Percentiles rank a stretch among this genome's conserved stretches.
phyloP scores from a whole-genome alignment of 192 early-diverging fungal species.

The Coemansia sp. region DNA sequence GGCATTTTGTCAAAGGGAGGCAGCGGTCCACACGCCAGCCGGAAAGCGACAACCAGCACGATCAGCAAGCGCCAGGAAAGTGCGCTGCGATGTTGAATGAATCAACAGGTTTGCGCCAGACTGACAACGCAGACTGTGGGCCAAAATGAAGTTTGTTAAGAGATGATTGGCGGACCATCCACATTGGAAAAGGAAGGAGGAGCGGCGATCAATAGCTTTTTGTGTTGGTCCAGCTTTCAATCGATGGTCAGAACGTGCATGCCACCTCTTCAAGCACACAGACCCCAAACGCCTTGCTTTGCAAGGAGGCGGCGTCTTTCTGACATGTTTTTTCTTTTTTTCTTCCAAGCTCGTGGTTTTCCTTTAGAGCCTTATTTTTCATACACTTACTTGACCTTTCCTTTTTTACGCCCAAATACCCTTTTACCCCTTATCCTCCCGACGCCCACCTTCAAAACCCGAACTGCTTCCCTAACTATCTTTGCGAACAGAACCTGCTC shows the following conservation, averaged over 20 bases:
- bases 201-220: neutral
- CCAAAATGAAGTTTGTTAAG: neutral
- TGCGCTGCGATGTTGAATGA: neutral
- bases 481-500: neutral
- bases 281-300: neutral
- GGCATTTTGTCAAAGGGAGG: neutral
- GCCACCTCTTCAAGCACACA: neutral
- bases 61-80: neutral
- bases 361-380: neutral
- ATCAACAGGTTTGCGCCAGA: neutral
- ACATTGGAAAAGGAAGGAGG: neutral
- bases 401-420: neutral
- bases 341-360: conserved; percentile 2
- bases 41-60: neutral
- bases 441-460: neutral
- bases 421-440: neutral
- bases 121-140: too few relatives aligned
- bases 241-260: neutral
- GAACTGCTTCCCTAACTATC: neutral
- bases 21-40: neutral
- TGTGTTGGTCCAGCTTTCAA: neutral
- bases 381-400: conserved; percentile 7
- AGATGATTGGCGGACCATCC: neutral
- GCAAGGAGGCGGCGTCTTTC: neutral
- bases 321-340: conserved; percentile 8